These are phyloP conservation scores for Aspergillus jensenii DNA, from an alignment of 2,329 filamentous ascomycete species.

Conservation along the genomic window DNA sequence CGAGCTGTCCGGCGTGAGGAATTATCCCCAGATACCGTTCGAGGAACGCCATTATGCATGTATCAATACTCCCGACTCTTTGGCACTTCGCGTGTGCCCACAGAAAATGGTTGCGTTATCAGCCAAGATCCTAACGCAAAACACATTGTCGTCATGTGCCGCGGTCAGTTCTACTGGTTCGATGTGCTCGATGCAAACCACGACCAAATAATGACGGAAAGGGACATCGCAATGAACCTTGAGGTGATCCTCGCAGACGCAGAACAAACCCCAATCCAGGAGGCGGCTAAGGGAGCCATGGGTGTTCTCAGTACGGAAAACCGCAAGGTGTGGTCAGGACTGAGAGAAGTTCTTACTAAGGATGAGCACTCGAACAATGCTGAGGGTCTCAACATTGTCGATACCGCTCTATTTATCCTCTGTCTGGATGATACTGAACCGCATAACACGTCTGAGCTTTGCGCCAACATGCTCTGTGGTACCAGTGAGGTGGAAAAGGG, in stretches of 20 bases:
- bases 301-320: constrained; percentile 96
- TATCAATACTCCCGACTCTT: constrained; percentile 96
- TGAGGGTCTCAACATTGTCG: constrained; percentile 92
- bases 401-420: constrained; percentile 87
- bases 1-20: constrained; percentile 91
- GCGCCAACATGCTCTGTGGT: constrained; percentile 97
- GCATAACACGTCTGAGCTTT: constrained; percentile 75
- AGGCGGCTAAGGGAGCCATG: constrained; percentile 90
- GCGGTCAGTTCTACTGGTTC: constrained; percentile 98
- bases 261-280: constrained; percentile 82
- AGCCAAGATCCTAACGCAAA: constrained; percentile 91
- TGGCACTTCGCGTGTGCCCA: constrained; percentile 90
- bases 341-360: constrained; percentile 82
- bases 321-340: constrained; percentile 89
- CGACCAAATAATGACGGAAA: constrained; percentile 95
- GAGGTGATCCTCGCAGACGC: constrained; percentile 92
- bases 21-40: constrained; percentile 81
- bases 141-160: constrained; percentile 89
- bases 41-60: constrained; percentile 88
- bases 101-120: constrained; percentile 91
- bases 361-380: constrained; percentile 91
- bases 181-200: constrained; percentile 93
- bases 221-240: constrained; percentile 86
- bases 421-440: constrained; percentile 94
- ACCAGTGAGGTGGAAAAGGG: constrained; percentile 89